Percentiles rank a stretch among this genome's conserved stretches.
Evolutionary conservation across 257 asterid genomes (phyloP).

Genomic region (Penstemon newberryi): DNA sequence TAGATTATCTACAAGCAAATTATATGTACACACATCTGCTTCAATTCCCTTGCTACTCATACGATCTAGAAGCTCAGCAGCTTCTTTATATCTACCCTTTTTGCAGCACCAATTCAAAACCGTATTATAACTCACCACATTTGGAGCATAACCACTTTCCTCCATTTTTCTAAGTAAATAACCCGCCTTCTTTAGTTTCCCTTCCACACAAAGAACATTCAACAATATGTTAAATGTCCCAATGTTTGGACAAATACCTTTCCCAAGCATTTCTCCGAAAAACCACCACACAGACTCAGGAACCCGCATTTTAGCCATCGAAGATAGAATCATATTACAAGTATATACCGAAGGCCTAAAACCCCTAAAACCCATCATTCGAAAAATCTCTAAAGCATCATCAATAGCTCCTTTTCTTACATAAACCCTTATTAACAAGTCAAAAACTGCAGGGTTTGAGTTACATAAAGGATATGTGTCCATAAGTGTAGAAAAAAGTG

Average conservation of each 20-base stretch:
- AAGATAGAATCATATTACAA: conserved; percentile 75
- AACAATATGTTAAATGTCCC: conserved; percentile 73
- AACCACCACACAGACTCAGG: conserved; percentile 65
- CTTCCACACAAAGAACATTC: conserved; percentile 68
- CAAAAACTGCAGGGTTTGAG: conserved; percentile 92
- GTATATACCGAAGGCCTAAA: conserved; percentile 73
- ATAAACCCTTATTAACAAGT: conserved; percentile 74
- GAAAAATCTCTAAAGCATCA: conserved; percentile 61
- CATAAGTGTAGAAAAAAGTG: conserved; percentile 65
- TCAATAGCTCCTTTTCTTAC: conserved; percentile 43
- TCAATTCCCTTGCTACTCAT: conserved; percentile 78
- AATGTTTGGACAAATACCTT: conserved; percentile 61
- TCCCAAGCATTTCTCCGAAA: conserved; percentile 67
- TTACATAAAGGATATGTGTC: conserved; percentile 74
- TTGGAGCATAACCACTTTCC: conserved; percentile 86
- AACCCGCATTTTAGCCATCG: conserved; percentile 40
- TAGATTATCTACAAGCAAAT: conserved; percentile 67
- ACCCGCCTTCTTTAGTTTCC: conserved; percentile 67
- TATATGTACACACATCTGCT: conserved; percentile 79
- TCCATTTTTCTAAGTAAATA: conserved; percentile 74
- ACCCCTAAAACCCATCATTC: conserved; percentile 60
- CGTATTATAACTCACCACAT: conserved; percentile 78
- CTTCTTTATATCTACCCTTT: conserved; percentile 71
- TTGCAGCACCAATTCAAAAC: conserved; percentile 83
- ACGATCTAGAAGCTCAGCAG: conserved; percentile 60